Base-by-base conservation (phyloP, 306 rosid species). In the Prunus persica region DNA sequence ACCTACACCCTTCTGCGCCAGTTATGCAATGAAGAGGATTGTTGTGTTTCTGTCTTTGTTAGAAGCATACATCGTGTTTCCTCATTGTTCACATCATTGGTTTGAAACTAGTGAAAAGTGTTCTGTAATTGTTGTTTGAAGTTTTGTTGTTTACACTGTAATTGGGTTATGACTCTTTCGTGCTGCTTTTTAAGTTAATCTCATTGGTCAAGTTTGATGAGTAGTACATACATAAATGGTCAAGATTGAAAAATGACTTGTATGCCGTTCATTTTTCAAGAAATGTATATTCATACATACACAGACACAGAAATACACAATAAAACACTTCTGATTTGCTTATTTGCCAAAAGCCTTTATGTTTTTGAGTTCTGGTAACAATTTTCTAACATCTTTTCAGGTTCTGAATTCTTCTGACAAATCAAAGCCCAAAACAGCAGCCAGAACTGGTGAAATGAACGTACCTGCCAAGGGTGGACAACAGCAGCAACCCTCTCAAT, bases 401-500 rank as follows among this genome's bases (percentile, higher is more conserved):
- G 91, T 81, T 56, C 88, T 85, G 76, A 92, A 65, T 88, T 89
- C 91, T 72, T 85, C 97, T 65, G 99, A 96, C 52, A 96, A 96
- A 82, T 87, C 90, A 63, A 96, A 96, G 86, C 84, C 93, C 69
- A 96, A 96, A 88, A 56, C 87, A 69, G 76, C 78, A 20, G 79
- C 76, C 51, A 85, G 97, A 77, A 71, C 85, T 74, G 78, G 86
- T 67, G 99, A 95, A 73, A 78, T 81, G 80, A 91, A 76, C 86
- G 86, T 71, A 62, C 78, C 85, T 51, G 76, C 80, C 63, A 95
- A 95, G 89, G 82, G 74, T 76, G 90, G 87, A 50, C 90, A 83
- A 50, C 90, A 83, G 28, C 97, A 85, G 79, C 97, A 82, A 80
- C 84, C 86, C 41, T 57, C 87, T 54, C 75, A 83, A 4, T 82